Percentiles rank a stretch among this genome's conserved stretches.
These are phyloP conservation scores for Geotrichum australiense DNA, from an alignment of 1,139 yeast species.

Conservation along the genomic window DNA sequence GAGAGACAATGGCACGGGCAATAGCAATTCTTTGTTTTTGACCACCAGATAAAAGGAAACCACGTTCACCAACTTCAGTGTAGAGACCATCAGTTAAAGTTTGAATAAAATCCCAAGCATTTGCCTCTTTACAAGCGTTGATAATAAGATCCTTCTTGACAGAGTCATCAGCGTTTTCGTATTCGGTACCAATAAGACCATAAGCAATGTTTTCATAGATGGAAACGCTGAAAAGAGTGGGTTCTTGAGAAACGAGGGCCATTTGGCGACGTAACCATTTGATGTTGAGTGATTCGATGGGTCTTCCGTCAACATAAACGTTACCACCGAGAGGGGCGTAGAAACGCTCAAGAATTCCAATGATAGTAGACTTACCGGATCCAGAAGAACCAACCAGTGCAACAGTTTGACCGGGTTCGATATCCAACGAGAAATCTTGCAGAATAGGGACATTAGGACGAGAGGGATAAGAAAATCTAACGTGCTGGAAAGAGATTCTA, in stretches of 20 bases:
- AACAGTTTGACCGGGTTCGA: conserved; percentile 67
- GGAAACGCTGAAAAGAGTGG: conserved; percentile 71
- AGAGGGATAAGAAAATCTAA: conserved; percentile 78
- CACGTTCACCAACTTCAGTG: conserved; percentile 52
- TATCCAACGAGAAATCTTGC: conserved; percentile 51
- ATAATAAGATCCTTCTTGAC: conserved; percentile 31
- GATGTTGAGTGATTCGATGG: conserved; percentile 58
- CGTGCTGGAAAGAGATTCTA: conserved; percentile 56
- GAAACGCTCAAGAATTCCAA: conserved; percentile 63
- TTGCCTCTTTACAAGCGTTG: conserved; percentile 37
- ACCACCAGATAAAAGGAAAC: conserved; percentile 63
- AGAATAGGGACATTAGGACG: conserved; percentile 71
- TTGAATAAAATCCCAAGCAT: conserved; percentile 39
- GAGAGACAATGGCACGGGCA: conserved; percentile 68
- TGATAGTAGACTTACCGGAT: conserved; percentile 82
- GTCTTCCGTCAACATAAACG: conserved; percentile 59
- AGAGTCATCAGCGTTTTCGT: conserved; percentile 38
- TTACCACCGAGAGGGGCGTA: conserved; percentile 57
- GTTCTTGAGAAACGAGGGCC: conserved; percentile 88
- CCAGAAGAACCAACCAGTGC: conserved; percentile 93
- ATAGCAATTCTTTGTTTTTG: conserved; percentile 87
- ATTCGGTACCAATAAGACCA: conserved; percentile 53
- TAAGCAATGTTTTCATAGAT: conserved; percentile 73
- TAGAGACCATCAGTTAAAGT: conserved; percentile 39
- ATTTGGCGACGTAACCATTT: conserved; percentile 65